Base-by-base conservation (phyloP, 371 early-diverging fungal species). In the Mortierella sp. region DNA sequence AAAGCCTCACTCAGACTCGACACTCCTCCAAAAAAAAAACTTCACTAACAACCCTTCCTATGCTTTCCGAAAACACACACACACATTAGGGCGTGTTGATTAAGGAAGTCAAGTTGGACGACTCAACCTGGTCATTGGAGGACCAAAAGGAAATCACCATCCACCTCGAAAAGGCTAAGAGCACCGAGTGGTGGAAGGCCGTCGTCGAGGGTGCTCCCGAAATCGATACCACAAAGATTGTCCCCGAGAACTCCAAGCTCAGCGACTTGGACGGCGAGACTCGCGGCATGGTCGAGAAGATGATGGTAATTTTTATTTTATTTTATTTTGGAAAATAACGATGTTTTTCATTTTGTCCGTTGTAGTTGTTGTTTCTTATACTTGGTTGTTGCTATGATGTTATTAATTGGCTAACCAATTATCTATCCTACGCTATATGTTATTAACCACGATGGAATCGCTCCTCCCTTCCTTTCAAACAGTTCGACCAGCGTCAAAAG, bases 401-500 rank as follows among this genome's bases (percentile, higher is more conserved):
- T 9, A 38, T 34, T 68, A 68, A 21, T 68, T 68, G 38, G 38
- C 38, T 21, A 21, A 10, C 24, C 38, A 38, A 68, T 31, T 16
- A 14, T 16, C 28, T 13, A 4, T 14, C 73, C 11, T 26, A n/a
- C n/a, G n/a, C n/a, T n/a, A n/a, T n/a, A n/a, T n/a, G n/a, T 19
- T 4, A 48, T 28, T 60, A 8, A 28, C 31, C 28, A 60, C 16
- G 4, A 26, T 58, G 9, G 28, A 11, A 26, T 60, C 9, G 11
- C 34, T 63, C 16, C 19, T 31, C 11, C 21, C 26, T 14, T 16
- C 31, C 58, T 42, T 70, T 38, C 63, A 58, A 57, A 54, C 80
- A 96, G 98, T 98, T 95, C 91, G 98, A 98, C 82, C 97, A 98
- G 81, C 91, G 95, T 54, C 97, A 97, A 89, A 97, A 97, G 88